These are phyloP conservation scores for Stramenopiles sp. DNA, from an alignment of 352 stramenopile genomes.

Conservation along the genomic window DNA sequence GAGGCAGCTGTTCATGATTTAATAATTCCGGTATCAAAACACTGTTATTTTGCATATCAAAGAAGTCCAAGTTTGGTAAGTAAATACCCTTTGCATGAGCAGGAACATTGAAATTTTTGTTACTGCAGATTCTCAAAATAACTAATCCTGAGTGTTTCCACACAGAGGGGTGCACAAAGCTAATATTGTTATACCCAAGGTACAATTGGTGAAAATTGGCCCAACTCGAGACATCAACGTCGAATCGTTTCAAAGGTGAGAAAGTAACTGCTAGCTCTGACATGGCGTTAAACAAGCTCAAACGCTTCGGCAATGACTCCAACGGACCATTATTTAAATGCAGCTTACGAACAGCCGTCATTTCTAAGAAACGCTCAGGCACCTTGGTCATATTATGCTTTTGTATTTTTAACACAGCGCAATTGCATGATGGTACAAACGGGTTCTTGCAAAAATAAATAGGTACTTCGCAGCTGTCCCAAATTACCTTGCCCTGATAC, in stretches of 20 bases:
- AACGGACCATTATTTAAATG: background rate
- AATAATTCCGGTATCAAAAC: background rate
- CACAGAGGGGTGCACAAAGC: background rate
- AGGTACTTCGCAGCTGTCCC: background rate
- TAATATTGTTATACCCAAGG: background rate
- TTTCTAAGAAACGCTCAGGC: background rate
- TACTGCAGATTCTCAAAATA: background rate
- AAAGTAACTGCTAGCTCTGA: background rate
- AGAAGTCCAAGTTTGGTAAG: background rate
- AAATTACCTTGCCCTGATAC: background rate
- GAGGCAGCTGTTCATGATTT: background rate
- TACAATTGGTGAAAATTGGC: background rate
- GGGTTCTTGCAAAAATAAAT: background rate
- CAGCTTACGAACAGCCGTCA: background rate
- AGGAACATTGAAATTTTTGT: background rate
- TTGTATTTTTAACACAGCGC: background rate
- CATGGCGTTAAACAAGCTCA: background rate
- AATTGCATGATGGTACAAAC: background rate
- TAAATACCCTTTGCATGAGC: background rate
- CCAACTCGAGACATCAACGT: background rate
- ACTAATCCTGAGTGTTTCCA: background rate
- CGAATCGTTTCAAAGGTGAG: background rate
- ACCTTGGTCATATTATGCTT: background rate
- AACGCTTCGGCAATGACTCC: background rate
- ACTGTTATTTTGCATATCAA: conserved; percentile 7